These are phyloP conservation scores for Ceratocystis diversiconidia DNA, from an alignment of 2,329 filamentous ascomycete species.

Conservation along the genomic window DNA sequence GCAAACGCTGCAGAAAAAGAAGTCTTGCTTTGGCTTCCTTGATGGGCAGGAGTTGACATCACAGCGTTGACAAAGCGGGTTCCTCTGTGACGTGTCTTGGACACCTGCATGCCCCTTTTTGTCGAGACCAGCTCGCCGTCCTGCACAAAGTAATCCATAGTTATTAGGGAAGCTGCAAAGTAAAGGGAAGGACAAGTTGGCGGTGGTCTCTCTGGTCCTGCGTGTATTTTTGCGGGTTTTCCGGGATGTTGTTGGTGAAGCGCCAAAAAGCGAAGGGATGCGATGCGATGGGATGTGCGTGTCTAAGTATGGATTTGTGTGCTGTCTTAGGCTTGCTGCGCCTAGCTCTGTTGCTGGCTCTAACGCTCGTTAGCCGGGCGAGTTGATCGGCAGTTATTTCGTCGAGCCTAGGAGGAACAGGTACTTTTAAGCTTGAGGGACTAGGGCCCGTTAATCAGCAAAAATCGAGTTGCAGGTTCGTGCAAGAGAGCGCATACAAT, in stretches of 20 bases:
- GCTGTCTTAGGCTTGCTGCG: neutral
- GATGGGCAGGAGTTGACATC: slow-evolving; percentile 15
- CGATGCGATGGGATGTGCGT: neutral
- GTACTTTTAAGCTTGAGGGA: neutral
- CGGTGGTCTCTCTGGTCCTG: neutral
- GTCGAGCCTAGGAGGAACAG: neutral
- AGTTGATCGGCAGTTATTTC: neutral
- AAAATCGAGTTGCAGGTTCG: too few relatives aligned
- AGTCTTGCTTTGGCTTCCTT: neutral
- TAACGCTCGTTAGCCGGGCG: too few relatives aligned
- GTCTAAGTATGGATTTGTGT: neutral
- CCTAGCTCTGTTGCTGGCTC: neutral
- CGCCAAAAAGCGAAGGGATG: neutral
- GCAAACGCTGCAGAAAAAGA: neutral
- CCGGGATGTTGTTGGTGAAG: neutral
- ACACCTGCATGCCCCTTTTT: slow-evolving; percentile 28
- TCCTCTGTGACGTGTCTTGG: slow-evolving; percentile 29
- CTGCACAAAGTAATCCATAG: slow-evolving; percentile 29
- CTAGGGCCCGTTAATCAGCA: neutral
- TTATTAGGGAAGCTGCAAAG: neutral
- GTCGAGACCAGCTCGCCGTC: slow-evolving; percentile 28
- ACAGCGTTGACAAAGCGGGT: slow-evolving; percentile 29
- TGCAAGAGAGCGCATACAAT: too few relatives aligned
- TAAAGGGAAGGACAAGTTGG: neutral
- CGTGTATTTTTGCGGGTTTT: neutral